Conservation (phyloP, 2,329 filamentous ascomycete species). For the Sporothrix humicola region DNA sequence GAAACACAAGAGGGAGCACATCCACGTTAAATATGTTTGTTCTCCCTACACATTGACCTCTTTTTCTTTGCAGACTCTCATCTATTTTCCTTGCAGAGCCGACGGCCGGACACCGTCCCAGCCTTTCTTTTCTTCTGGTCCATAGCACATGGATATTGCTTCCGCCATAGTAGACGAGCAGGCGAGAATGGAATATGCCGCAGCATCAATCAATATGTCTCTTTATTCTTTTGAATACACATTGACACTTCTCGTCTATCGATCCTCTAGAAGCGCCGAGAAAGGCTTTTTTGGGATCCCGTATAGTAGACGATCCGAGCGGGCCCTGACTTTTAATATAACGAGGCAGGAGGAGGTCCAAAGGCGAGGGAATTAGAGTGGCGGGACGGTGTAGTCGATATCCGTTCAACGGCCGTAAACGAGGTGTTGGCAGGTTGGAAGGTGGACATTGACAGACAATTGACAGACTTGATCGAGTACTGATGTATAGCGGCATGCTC, state of each 20-base stretch:
- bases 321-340: neutral
- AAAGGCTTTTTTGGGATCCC: conserved; percentile 17
- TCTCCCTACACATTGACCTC: neutral
- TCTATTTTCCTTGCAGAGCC: neutral
- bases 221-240: neutral
- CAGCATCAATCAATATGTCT: neutral
- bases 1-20: neutral
- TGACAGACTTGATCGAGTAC: neutral
- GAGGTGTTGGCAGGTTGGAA: neutral
- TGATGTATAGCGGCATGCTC: neutral
- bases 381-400: neutral
- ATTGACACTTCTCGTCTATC: neutral
- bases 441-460: too few relatives aligned
- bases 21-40: neutral
- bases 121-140: neutral
- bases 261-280: conserved; percentile 21
- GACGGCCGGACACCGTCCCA: neutral
- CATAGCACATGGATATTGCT: conserved; percentile 7
- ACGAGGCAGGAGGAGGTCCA: too few relatives aligned
- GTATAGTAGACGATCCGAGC: neutral
- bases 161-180: neutral
- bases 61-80: neutral
- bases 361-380: too few relatives aligned
- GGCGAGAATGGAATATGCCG: neutral
- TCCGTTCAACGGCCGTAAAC: conserved; percentile 3